Evolutionary conservation across 805 yeast genomes (phyloP).

Genomic region (Suhomyces sp.): DNA sequence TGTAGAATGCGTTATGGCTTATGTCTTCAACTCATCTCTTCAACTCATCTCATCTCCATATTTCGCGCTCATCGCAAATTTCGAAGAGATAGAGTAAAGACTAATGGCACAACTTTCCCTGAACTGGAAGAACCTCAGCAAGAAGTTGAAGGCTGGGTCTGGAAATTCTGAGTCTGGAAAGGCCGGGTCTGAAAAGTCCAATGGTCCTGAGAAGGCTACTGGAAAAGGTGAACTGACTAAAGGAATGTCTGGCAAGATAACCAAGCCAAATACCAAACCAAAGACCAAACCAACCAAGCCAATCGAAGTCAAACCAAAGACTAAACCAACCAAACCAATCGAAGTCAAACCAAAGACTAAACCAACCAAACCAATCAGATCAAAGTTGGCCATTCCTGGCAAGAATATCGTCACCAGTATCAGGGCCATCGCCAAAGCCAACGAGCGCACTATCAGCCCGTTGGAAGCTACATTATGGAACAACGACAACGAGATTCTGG

Average conservation of each 20-base stretch:
- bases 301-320: neutral
- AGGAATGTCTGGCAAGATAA: neutral
- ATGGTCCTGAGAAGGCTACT: too few relatives aligned
- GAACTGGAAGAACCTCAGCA: constrained; percentile 21
- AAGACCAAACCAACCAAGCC: neutral
- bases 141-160: constrained; percentile 5
- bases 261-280: neutral
- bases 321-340: neutral
- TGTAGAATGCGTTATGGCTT: too few relatives aligned
- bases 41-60: neutral
- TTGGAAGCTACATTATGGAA: constrained; percentile 2
- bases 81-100: neutral
- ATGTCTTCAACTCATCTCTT: too few relatives aligned
- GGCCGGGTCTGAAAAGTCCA: too few relatives aligned
- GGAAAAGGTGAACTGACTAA: neutral
- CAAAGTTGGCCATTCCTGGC: neutral
- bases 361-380: neutral
- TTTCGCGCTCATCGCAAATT: neutral
- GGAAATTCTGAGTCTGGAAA: neutral
- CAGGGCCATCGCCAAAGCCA: neutral
- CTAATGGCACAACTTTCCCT: constrained; percentile 15
- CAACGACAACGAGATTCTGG: neutral
- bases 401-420: neutral
- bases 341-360: neutral
- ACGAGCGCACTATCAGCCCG: neutral